phyloP scores from a whole-genome alignment of 2,329 filamentous ascomycete species.

The Annulohypoxylon truncatum region DNA sequence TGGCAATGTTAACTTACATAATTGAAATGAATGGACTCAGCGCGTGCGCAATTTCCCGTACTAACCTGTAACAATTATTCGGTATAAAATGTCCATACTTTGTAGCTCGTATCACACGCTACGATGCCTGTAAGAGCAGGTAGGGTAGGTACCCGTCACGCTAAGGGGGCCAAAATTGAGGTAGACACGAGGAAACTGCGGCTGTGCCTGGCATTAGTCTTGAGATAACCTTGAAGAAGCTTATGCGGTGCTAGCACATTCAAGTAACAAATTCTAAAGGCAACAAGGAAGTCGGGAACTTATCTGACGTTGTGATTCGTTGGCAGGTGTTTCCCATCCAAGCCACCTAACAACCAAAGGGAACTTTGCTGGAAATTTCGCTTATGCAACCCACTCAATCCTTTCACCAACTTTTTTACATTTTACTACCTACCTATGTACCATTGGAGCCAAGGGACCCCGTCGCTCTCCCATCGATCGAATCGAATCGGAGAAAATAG shows the following conservation, averaged over 20 bases:
- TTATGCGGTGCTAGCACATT: constrained; percentile 28
- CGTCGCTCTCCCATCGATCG: constrained; percentile 11
- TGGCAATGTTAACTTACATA: neutral
- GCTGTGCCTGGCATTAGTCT: constrained; percentile 38
- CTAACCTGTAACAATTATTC: constrained; percentile 4
- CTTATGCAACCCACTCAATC: constrained; percentile 30
- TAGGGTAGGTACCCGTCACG: constrained; percentile 23
- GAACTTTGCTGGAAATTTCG: constrained; percentile 27
- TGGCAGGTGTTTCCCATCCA: constrained; percentile 1
- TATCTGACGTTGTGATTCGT: constrained; percentile 17
- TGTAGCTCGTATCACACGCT: constrained; percentile 3
- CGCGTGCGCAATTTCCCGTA: constrained; percentile 17
- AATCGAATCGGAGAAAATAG: constrained; percentile 35
- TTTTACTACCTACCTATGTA: constrained; percentile 1
- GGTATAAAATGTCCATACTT: neutral
- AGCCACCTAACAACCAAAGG: neutral
- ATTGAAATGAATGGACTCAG: constrained; percentile 12
- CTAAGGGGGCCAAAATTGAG: constrained; percentile 13
- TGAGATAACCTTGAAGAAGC: constrained; percentile 6
- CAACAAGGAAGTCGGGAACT: neutral
- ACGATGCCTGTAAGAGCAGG: neutral
- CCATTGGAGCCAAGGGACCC: neutral
- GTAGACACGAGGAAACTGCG: constrained; percentile 21
- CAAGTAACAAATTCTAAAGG: constrained; percentile 10
- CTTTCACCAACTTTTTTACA: constrained; percentile 18